Conservation (phyloP, 768 basidiomycete genomes). For the Psilocybe sp. region DNA sequence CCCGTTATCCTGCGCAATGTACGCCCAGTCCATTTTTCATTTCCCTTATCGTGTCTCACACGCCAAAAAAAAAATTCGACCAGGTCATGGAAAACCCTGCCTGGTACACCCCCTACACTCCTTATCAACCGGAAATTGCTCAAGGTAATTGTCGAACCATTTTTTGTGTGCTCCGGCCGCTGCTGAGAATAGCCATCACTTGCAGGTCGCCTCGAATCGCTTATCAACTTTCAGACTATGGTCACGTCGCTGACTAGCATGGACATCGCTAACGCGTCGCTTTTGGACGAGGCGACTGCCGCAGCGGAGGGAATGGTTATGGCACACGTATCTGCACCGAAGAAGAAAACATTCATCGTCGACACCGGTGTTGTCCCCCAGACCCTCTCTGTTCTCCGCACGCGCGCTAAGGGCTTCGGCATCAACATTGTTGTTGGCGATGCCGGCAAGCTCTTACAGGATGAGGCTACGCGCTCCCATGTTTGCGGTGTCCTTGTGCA, state of each 20-base stretch:
- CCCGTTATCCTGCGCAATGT: slow-evolving; percentile 93
- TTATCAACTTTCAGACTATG: slow-evolving; percentile 97
- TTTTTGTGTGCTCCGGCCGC: slow-evolving; percentile 1
- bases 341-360: slow-evolving; percentile 81
- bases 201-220: slow-evolving; percentile 89
- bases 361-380: slow-evolving; percentile 84
- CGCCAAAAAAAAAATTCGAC: not conserved
- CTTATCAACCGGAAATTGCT: slow-evolving; percentile 97
- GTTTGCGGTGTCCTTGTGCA: slow-evolving; percentile 89
- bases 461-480: slow-evolving; percentile 53
- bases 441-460: slow-evolving; percentile 44
- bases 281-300: slow-evolving; percentile 93
- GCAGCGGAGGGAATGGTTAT: slow-evolving; percentile 98
- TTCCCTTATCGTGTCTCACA: slow-evolving; percentile 16
- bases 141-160: slow-evolving; percentile 58
- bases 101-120: slow-evolving; percentile 97
- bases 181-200: slow-evolving; percentile 8
- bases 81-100: slow-evolving; percentile 93
- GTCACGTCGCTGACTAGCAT: slow-evolving; percentile 90
- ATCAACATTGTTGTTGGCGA: slow-evolving; percentile 78
- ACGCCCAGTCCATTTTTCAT: slow-evolving; percentile 7
- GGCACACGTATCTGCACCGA: slow-evolving; percentile 66
- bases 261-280: slow-evolving; percentile 93
- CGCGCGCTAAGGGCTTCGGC: slow-evolving; percentile 91
- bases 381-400: slow-evolving; percentile 84